Evolutionary conservation across 768 basidiomycete genomes (phyloP).

Genomic region (Tylopilus subfusipes): DNA sequence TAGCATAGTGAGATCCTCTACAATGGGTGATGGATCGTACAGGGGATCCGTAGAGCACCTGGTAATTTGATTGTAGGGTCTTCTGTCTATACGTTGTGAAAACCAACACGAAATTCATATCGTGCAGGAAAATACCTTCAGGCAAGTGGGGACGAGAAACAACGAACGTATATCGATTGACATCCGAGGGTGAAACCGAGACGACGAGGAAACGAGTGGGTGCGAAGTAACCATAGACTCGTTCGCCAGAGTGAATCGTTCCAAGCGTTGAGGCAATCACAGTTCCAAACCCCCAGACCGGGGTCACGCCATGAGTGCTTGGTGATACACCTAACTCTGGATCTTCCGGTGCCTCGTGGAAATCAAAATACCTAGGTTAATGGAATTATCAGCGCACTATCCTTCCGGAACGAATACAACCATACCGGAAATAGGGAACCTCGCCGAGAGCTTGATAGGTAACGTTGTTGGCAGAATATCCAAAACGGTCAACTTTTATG

Average conservation of each 20-base stretch:
- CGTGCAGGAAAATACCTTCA: constrained; percentile 36
- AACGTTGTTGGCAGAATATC: constrained; percentile 69
- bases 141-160: constrained; percentile 62
- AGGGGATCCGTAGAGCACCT: constrained; percentile 56
- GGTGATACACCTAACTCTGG: constrained; percentile 34
- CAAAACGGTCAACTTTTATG: constrained; percentile 61
- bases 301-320: constrained; percentile 57
- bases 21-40: constrained; percentile 43
- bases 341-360: constrained; percentile 47
- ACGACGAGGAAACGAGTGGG: constrained; percentile 56
- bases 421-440: constrained; percentile 38
- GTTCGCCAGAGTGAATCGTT: constrained; percentile 50
- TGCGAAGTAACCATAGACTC: constrained; percentile 60
- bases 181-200: constrained; percentile 46
- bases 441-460: constrained; percentile 62
- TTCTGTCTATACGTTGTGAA: constrained; percentile 44
- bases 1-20: constrained; percentile 67
- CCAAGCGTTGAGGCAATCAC: constrained; percentile 48
- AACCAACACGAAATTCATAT: background rate
- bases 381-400: background rate
- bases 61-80: constrained; percentile 66
- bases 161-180: constrained; percentile 52
- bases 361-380: constrained; percentile 64
- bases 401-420: background rate
- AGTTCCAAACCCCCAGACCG: constrained; percentile 72